Evolutionary conservation across 805 yeast genomes (phyloP), one percentile per base, ranked within the genome.

Genomic region (Pichia cephalocereana): DNA sequence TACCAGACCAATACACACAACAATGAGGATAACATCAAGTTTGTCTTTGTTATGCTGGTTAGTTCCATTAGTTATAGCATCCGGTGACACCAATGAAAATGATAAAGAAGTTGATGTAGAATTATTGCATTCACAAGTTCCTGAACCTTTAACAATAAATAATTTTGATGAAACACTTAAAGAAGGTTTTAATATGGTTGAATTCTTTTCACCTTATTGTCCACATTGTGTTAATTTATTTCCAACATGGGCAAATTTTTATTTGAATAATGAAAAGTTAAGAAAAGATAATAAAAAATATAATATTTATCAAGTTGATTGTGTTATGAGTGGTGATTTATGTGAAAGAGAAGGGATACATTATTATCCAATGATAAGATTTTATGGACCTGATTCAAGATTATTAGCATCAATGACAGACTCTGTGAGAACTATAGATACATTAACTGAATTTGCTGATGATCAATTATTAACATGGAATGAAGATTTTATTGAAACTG

Each of bases 201-300:
- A 91, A 66, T 90, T 88, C 66, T 93, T 67, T 62, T 87, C 96
- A 32, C 99, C 99, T 0, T 82, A 82, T 58, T 93, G 99, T 63
- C 63, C 69, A 8, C 98, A 91, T 65, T 93, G 99, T 67, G 75
- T 69, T 52, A 71, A 68, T 8, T 67, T 93, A 46, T 93, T 86
- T 2, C 98, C 99, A 1, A 72, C 68, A 8, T 93, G 98, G 97
- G 75, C 79, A 50, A 70, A 74, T 48, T 75, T 91, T 0, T 86
- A 79, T 67, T 57, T 69, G 15, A 75, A 77, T 56, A 70, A 71
- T 2, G 70, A 83, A 15, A 70, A 70, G 19, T 76, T 89, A 73
- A 12, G 8, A 6, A 34, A 40, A 18, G 23, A 31, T 18, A 30
- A 18, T 19, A 23, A 36, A 6, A 34, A 34, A 34, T 42, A 45